Percentiles rank a stretch among this genome's conserved stretches.
Conservation (phyloP, 108 stramenopile species). For the Skeletonema marinoi region DNA sequence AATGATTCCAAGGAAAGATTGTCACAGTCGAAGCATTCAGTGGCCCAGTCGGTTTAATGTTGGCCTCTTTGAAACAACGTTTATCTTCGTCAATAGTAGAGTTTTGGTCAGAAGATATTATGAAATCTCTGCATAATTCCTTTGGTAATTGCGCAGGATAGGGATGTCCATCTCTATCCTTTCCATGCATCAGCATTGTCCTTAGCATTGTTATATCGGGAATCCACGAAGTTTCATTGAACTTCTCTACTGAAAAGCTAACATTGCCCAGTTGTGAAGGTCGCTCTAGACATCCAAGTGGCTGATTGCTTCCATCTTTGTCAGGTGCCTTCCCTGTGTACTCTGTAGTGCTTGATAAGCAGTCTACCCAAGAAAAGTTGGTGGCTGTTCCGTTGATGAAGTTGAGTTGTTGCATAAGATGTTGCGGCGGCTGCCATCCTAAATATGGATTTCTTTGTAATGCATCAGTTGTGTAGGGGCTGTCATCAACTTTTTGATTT, state of each 20-base stretch:
- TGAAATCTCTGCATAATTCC: constrained; percentile 64
- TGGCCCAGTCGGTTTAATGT: constrained; percentile 33
- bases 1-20: not conserved
- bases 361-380: constrained; percentile 61
- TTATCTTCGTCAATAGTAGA: constrained; percentile 36
- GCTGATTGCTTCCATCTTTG: constrained; percentile 5
- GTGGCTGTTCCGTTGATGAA: not conserved
- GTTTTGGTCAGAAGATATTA: constrained; percentile 19
- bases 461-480: constrained; percentile 35
- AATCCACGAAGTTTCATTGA: constrained; percentile 46
- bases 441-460: constrained; percentile 53
- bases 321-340: constrained; percentile 36
- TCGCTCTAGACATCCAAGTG: not conserved
- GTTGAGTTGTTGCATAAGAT: too few species aligned
- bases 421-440: constrained; percentile 66
- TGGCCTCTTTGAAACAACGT: constrained; percentile 30
- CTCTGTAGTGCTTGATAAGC: constrained; percentile 45
- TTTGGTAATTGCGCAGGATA: constrained; percentile 63
- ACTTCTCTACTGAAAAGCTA: not conserved
- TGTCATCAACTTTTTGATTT: not conserved
- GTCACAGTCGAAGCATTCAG: constrained; percentile 23
- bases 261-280: not conserved
- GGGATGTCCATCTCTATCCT: constrained; percentile 64
- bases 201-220: constrained; percentile 76
- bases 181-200: constrained; percentile 62